Conservation (phyloP, 1,284 basidiomycete species). For the Pseudozyma sp. region DNA sequence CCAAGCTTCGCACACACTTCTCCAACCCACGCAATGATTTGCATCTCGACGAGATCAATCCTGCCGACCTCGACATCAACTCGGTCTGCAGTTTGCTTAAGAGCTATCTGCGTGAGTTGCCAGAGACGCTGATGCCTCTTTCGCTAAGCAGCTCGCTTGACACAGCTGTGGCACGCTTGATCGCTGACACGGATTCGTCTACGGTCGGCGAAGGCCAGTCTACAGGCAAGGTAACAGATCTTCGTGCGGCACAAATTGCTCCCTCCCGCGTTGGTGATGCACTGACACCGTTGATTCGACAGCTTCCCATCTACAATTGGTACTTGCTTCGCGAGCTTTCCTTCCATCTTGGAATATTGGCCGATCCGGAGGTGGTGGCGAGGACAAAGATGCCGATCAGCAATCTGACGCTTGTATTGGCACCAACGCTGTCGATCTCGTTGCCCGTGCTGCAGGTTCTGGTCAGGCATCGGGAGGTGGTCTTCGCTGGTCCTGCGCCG, state of each 20-base stretch:
- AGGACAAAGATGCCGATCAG: conserved; percentile 65
- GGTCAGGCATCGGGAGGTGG: conserved; percentile 38
- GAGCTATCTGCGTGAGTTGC: conserved; percentile 63
- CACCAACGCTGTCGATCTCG: conserved; percentile 63
- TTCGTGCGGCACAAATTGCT: conserved; percentile 11
- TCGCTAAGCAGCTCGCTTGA: conserved; percentile 35
- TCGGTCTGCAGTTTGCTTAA: conserved; percentile 66
- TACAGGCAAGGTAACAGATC: conserved; percentile 19
- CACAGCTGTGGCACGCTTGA: conserved; percentile 14
- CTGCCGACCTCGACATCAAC: conserved; percentile 66
- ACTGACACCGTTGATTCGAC: conserved; percentile 42
- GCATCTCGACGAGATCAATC: conserved; percentile 53
- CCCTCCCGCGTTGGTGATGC: conserved; percentile 2
- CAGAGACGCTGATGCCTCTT: conserved; percentile 50
- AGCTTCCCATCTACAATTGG: conserved; percentile 59
- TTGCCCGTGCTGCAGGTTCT: conserved; percentile 54
- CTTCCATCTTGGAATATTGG: conserved; percentile 52
- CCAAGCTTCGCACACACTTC: conserved; percentile 53
- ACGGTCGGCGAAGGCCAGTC: background rate
- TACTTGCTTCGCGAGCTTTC: conserved; percentile 64
- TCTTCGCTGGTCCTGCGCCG: conserved; percentile 43
- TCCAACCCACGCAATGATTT: conserved; percentile 53
- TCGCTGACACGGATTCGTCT: conserved; percentile 5
- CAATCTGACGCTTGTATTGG: conserved; percentile 63
- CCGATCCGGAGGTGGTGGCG: conserved; percentile 33